Evolutionary conservation across 768 basidiomycete genomes (phyloP), one percentile per base, ranked within the genome.

Genomic region (Cystofilobasidium ferigula): DNA sequence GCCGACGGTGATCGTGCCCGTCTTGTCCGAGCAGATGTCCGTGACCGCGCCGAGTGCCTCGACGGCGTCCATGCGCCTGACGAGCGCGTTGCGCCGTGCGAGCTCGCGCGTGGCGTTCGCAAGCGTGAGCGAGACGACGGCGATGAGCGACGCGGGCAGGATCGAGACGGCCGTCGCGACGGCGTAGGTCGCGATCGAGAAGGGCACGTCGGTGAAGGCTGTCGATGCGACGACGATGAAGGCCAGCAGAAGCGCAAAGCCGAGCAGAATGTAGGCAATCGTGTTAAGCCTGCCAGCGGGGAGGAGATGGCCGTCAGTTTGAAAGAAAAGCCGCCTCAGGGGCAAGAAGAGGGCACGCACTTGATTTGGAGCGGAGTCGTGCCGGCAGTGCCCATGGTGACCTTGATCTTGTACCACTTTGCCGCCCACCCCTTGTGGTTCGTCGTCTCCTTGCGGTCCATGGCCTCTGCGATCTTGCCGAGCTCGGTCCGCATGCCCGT

Each of bases 11-110:
- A 79, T 71, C 20, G 84, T 86, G 30, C 84, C 84, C 0, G 84
- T 86, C 73, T 85, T 85, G 73, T 86, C 84, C 28, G 82, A 83
- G 72, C 84, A 85, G 61, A 80, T 72, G 57, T 80, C 71, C 62
- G 75, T 77, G 32, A 85, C 83, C 12, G 80, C 82, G 14, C 83
- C 82, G 45, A 86, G 72, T 58, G 81, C 83, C 71, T 85, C 84
- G 68, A 85, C 78, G 54, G 84, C 83, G 69, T 85, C 83, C 68
- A 86, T 79, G 61, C 82, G 80, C 38, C 83, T 79, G 20, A 85
- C 83, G 63, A 86, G 80, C 38, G 84, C 84, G 68, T 84, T 78
- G 42, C 80, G 75, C 57, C 75, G 75, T 6, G 80, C 80, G 72
- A 84, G 80, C 61, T 81, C 81, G 28, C 78, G 77, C 1, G 82